Evolutionary conservation across 768 basidiomycete species (phyloP), one percentile per base, ranked within the genome.

Genomic region (Terana coerulea): DNA sequence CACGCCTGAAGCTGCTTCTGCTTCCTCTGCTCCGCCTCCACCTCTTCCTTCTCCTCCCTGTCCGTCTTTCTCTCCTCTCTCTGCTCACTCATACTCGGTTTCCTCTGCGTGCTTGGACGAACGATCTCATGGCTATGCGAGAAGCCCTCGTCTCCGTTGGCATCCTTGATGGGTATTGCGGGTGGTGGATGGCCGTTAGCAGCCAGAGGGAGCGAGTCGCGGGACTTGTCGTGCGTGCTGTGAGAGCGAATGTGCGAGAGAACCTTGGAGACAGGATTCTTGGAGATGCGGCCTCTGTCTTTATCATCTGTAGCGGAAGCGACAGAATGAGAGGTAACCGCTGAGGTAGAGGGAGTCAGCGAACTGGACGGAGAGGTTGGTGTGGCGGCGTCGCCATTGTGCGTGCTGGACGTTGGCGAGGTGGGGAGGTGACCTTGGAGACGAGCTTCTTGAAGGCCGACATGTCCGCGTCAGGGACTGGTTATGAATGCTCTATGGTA

Each of bases 21-120:
- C 28, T 48, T 52, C n/a, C 64, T 54, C 31, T 26, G 25, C 12
- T 56, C 54, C 0, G 45, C 36, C 28, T 61, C 58, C 39, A 53
- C 55, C 24, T 61, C 52, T 11, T 64, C 59, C n/a, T 59, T 49
- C 0, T 28, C 49, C 36, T 62, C 59, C 25, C 64, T 56, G 19
- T 63, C 62, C n/a, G 36, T 25, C 51, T 36, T 51, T 12, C 62
- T 50, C 15, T 62, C 48, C 11, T 55, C 55, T 53, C 60, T 62
- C 52, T 58, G 51, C 51, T 62, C 62, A 1, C 61, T 62, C 52
- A 63, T 61, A 3, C 59, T 60, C 12, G 56, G 44, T 3, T 39
- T 40, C 8, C 54, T 34, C 43, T 29, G 15, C 12, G 1, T 55
- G 21, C 42, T 47, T 47, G 60, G 55, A 19, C 54, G 51, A 2